phyloP scores from a whole-genome alignment of 106 monocot genomes.

The Platanthera guangdongensis region DNA sequence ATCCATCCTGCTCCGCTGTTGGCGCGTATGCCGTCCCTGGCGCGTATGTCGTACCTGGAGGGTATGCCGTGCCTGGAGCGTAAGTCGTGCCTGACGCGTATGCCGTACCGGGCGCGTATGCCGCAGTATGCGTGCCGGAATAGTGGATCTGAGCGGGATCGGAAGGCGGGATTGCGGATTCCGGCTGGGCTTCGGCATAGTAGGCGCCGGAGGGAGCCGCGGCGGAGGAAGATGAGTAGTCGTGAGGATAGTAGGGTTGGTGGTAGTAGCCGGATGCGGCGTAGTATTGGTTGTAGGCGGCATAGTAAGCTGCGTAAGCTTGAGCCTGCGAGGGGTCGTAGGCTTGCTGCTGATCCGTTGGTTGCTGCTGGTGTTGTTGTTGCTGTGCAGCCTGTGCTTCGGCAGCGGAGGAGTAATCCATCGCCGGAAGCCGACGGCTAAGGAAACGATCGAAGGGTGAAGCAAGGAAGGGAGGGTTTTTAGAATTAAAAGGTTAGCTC shows the following conservation, averaged over 20 bases:
- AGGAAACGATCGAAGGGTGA: not conserved
- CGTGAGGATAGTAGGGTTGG: constrained; percentile 9
- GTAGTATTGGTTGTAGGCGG: not conserved
- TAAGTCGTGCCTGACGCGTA: not conserved
- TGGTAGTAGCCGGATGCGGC: constrained; percentile 5
- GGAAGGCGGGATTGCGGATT: not conserved
- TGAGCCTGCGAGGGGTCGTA: constrained; percentile 21
- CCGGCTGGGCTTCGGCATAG: not conserved
- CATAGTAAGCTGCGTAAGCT: constrained; percentile 10
- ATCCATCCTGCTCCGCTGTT: not conserved
- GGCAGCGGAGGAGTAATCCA: constrained; percentile 10
- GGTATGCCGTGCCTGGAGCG: no score
- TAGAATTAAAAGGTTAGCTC: no score
- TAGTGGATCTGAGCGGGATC: not conserved
- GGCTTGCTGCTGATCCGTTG: constrained; percentile 2
- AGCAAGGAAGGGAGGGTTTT: not conserved
- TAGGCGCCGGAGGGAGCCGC: not conserved
- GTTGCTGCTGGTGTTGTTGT: constrained; percentile 8
- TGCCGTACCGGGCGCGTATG: not conserved
- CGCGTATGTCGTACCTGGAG: not conserved
- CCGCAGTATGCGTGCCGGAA: not conserved
- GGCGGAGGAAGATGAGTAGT: constrained; percentile 3
- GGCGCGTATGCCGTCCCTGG: not conserved
- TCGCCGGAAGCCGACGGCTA: constrained; percentile 8
- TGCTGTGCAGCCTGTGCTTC: constrained; percentile 4